phyloP scores from a whole-genome alignment of 306 rosid genomes.

The Ziziphus jujuba region DNA sequence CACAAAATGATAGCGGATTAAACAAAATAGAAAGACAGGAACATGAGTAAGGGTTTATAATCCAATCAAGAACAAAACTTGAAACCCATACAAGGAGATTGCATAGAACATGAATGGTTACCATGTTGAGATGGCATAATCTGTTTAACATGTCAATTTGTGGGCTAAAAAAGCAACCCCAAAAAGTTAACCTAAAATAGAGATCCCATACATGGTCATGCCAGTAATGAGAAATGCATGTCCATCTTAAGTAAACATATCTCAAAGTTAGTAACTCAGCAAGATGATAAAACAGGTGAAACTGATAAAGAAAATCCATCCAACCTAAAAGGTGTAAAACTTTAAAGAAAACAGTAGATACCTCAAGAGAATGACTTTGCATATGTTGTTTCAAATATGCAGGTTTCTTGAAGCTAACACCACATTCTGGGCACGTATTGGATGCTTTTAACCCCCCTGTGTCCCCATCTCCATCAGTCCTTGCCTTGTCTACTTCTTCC shows the following conservation, averaged over 20 bases:
- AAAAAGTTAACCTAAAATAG: no score
- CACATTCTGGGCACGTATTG: conserved; percentile 66
- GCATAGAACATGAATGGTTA: no score
- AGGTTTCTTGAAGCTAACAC: conserved; percentile 66
- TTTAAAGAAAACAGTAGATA: conserved; percentile 31
- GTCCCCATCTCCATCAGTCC: conserved; percentile 25
- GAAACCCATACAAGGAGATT: no score
- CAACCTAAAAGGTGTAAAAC: not conserved
- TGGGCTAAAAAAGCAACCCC: no score
- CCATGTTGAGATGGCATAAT: no score
- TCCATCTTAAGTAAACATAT: not conserved
- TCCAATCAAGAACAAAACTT: no score
- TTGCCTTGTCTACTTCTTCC: conserved; percentile 51
- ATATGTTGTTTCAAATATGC: conserved; percentile 77
- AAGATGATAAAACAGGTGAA: not conserved
- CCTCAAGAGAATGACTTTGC: conserved; percentile 84
- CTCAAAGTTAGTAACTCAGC: not conserved
- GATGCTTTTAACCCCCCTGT: conserved; percentile 17
- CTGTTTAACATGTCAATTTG: no score
- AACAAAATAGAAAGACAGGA: no score
- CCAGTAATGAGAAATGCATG: not conserved
- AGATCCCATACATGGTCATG: not conserved
- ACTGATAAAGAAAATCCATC: not conserved
- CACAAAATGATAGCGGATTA: no score
- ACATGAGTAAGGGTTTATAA: no score